These are phyloP conservation scores for Starmerella stellata DNA, from an alignment of 805 yeast species.

Conservation along the genomic window DNA sequence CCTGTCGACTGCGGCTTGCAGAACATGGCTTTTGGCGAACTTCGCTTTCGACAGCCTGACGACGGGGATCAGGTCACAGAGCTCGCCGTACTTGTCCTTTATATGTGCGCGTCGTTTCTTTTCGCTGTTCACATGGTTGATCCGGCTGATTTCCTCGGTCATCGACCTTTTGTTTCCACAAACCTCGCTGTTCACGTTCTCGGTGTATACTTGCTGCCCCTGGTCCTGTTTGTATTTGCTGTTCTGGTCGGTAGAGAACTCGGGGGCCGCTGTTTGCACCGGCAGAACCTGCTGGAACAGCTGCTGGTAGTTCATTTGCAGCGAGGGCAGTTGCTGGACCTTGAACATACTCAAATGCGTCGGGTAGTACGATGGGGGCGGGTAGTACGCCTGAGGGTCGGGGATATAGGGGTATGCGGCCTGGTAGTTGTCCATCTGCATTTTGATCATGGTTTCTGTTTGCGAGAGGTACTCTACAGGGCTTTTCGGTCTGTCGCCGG, in stretches of 20 bases:
- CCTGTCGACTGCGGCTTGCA: conserved; percentile 18
- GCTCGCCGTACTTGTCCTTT: conserved; percentile 24
- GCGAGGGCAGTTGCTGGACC: neutral
- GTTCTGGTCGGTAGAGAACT: neutral
- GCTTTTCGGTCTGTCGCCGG: too few relatives aligned
- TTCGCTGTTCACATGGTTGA: conserved; percentile 26
- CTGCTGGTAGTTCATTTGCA: conserved; percentile 1
- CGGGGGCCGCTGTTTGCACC: neutral
- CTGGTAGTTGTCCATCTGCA: neutral
- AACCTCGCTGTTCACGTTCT: neutral
- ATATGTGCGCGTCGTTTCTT: conserved; percentile 27
- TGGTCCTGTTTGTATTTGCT: neutral
- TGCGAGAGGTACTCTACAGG: neutral
- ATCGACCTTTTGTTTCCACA: neutral
- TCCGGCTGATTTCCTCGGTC: conserved; percentile 12
- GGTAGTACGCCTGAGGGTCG: neutral
- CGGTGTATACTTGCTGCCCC: too few relatives aligned
- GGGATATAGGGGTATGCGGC: neutral
- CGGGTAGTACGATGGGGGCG: conserved; percentile 13
- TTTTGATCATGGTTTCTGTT: neutral
- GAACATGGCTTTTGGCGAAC: conserved; percentile 19
- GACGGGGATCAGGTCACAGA: conserved; percentile 25
- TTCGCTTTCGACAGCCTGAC: conserved; percentile 4
- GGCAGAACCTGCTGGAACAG: neutral
- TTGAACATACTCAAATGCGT: conserved; percentile 2